These are phyloP conservation scores for Suillus plorans DNA, from an alignment of 768 basidiomycete species.

Conservation along the genomic window DNA sequence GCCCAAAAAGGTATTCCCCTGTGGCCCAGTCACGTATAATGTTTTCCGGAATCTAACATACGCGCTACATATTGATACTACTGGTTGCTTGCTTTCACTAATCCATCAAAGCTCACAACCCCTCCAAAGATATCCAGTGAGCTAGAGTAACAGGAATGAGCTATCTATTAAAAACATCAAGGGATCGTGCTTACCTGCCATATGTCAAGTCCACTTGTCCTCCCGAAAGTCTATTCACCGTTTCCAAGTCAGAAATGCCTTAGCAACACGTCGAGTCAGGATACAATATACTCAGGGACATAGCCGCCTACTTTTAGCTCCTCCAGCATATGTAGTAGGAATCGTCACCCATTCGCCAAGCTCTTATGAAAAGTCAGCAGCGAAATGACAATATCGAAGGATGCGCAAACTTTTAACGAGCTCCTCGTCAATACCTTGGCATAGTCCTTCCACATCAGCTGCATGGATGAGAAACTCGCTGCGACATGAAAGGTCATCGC, in stretches of 20 bases:
- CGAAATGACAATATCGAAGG: neutral
- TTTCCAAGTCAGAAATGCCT: conserved; percentile 80
- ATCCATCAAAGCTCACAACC: conserved; percentile 56
- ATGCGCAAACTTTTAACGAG: conserved; percentile 69
- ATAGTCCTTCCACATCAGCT: conserved; percentile 97
- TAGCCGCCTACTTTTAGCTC: conserved; percentile 72
- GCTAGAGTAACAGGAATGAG: conserved; percentile 27
- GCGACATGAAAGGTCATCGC: conserved; percentile 8
- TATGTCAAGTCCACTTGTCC: conserved; percentile 64
- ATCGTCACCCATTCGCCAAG: conserved; percentile 91
- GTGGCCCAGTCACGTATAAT: neutral
- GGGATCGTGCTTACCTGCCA: conserved; percentile 31
- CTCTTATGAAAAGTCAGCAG: conserved; percentile 41
- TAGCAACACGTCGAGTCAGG: conserved; percentile 6
- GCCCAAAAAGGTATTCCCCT: conserved; percentile 13
- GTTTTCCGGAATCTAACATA: neutral
- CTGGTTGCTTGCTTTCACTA: conserved; percentile 37
- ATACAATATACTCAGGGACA: neutral
- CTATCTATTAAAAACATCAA: neutral
- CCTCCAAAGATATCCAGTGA: conserved; percentile 76
- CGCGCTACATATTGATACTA: neutral
- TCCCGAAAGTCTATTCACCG: conserved; percentile 75
- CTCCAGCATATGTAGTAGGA: conserved; percentile 96
- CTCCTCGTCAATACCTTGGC: conserved; percentile 91
- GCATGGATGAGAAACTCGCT: conserved; percentile 96